Base-by-base conservation (phyloP, 805 yeast genomes). In the Saccharomycopsis synnaedendra region DNA sequence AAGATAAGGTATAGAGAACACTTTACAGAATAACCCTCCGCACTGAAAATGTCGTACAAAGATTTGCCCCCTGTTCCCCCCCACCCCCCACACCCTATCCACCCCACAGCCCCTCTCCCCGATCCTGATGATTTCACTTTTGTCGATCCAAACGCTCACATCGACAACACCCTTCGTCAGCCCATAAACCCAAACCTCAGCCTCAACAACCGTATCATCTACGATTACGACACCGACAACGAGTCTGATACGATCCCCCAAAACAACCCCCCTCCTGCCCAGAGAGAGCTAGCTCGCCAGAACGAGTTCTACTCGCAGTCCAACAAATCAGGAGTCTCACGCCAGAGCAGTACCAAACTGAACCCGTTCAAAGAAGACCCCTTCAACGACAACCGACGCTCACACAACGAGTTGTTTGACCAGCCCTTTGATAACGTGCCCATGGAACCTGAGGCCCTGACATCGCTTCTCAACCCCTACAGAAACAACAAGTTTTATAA, bases 311-410 rank as follows among this genome's bases (percentile, higher is more conserved):
- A 50, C 35, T 30, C 41, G 9, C 35, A 39, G n/a, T 47, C 50
- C 5, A 45, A 45, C 33, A 37, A 47, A 9, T 45, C 49, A 3
- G 39, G 43, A 32, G 8, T 46, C 7, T 49, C 52, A 0, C 35
- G 54, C 33, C 53, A 51, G 9, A 41, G 40, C n/a, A 51, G 54
- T 35, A 49, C 52, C 4, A 39, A 36, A 31, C 46, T 50, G 5
- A 51, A 51, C 32, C 54, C 54, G 11, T 51, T 51, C 34, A 51
- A 51, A 49, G 54, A 51, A 43, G 54, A 51, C 31, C 54, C 54
- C 3, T 51, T 51, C 38, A 31, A 9, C n/a, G 46, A 41, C 28
- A 29, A 44, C 27, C 45, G 46, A 11, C 41, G 53, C 32, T 34
- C 36, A 11, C 28, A 35, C 27, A 33, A 32, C n/a, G 42, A 32